Conservation (phyloP, 805 yeast species). For the Teunomyces lycoperdinae region DNA sequence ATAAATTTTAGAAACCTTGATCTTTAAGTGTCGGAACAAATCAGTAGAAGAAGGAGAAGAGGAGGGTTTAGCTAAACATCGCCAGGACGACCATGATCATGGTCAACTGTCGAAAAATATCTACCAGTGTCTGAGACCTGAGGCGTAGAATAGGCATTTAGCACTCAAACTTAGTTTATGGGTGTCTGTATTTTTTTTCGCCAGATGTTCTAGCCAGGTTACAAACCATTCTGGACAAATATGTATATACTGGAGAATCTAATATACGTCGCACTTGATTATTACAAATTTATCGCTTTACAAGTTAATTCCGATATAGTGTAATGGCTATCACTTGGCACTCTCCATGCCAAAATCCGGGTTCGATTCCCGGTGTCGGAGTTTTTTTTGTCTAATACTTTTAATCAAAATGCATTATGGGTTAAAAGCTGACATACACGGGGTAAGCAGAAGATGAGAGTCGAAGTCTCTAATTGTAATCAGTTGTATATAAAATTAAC, state of each 20-base stretch:
- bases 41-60: neutral
- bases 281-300: neutral
- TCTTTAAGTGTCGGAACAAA: neutral
- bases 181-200: neutral
- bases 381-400: slow-evolving; percentile 2
- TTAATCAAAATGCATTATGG: neutral
- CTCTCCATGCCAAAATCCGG: slow-evolving; percentile 26
- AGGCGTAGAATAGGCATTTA: neutral
- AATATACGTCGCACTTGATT: neutral
- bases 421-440: no score
- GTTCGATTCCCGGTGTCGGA: slow-evolving; percentile 19
- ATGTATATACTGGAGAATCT: neutral
- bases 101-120: neutral
- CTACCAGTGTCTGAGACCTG: neutral
- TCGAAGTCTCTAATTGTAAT: neutral
- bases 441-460: no score
- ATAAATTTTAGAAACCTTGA: neutral
- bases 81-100: neutral
- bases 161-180: neutral
- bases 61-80: neutral
- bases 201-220: neutral
- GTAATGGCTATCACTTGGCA: slow-evolving; percentile 27
- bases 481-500: neutral
- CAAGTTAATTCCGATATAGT: slow-evolving; percentile 21
- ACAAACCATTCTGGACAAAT: neutral